phyloP scores from a whole-genome alignment of 2,329 filamentous ascomycete species.

The Colletotrichum sp. region DNA sequence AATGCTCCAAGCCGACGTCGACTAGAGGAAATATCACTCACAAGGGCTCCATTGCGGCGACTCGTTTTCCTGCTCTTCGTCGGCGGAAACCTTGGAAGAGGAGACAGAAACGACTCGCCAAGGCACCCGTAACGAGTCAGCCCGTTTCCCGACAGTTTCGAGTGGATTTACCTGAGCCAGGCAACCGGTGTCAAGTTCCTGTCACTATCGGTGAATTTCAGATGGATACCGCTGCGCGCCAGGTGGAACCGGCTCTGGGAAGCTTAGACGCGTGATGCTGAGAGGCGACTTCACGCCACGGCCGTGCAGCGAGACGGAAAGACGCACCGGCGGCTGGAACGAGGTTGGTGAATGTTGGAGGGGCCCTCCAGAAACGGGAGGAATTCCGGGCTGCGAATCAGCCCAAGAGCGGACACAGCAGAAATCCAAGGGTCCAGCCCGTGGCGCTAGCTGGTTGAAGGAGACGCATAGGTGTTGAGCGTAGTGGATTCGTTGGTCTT shows the following conservation, averaged over 20 bases:
- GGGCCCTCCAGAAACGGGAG: background rate
- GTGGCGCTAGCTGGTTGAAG: background rate
- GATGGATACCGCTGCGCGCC: background rate
- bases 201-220: background rate
- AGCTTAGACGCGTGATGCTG: background rate
- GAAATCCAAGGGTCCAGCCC: conserved; percentile 6
- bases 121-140: background rate
- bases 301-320: background rate
- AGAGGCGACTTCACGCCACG: background rate
- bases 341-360: background rate
- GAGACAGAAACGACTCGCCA: background rate
- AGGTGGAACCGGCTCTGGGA: background rate
- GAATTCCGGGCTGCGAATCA: background rate
- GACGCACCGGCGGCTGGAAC: conserved; percentile 2
- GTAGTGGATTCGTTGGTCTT: background rate
- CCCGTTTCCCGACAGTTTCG: conserved; percentile 12
- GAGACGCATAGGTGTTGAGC: background rate
- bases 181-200: background rate
- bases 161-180: background rate
- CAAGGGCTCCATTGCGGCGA: background rate
- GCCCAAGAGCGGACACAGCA: background rate
- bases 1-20: background rate
- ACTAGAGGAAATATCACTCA: background rate
- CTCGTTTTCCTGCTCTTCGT: background rate
- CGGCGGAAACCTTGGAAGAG: background rate